phyloP scores from a whole-genome alignment of 2,329 filamentous ascomycete species.

The Alternaria gaisen region DNA sequence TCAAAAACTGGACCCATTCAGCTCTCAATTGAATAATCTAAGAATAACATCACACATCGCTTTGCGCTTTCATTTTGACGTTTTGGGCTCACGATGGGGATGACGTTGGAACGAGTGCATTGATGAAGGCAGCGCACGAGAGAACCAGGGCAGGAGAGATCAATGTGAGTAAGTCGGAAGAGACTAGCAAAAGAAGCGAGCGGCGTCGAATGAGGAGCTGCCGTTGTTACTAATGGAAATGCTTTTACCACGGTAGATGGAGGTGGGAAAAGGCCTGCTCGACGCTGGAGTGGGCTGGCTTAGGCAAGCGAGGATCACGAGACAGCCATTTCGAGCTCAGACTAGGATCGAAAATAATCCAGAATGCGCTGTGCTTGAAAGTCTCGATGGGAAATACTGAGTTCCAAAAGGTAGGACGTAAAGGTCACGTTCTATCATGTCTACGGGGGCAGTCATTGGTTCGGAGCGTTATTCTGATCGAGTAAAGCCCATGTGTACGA shows the following conservation, averaged over 20 bases:
- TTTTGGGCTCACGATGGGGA: background rate
- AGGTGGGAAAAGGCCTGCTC: background rate
- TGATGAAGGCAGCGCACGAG: background rate
- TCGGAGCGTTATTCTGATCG: background rate
- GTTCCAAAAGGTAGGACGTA: background rate
- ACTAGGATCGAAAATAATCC: background rate
- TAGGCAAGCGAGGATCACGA: background rate
- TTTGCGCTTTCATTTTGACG: background rate
- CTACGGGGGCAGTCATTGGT: background rate
- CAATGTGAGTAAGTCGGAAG: background rate
- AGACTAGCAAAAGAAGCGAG: background rate
- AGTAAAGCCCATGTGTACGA: background rate
- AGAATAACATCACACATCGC: background rate
- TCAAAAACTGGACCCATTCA: background rate
- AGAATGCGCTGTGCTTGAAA: background rate
- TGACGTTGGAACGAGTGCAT: background rate
- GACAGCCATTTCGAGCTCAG: background rate
- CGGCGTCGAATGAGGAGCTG: background rate
- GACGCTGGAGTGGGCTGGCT: background rate
- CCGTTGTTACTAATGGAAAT: background rate
- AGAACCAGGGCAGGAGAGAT: background rate
- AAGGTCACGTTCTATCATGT: background rate
- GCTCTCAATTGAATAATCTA: background rate
- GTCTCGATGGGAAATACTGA: background rate
- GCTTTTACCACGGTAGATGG: background rate